Evolutionary conservation across 768 basidiomycete genomes (phyloP).

Genomic region (Tricholoma matsutake): DNA sequence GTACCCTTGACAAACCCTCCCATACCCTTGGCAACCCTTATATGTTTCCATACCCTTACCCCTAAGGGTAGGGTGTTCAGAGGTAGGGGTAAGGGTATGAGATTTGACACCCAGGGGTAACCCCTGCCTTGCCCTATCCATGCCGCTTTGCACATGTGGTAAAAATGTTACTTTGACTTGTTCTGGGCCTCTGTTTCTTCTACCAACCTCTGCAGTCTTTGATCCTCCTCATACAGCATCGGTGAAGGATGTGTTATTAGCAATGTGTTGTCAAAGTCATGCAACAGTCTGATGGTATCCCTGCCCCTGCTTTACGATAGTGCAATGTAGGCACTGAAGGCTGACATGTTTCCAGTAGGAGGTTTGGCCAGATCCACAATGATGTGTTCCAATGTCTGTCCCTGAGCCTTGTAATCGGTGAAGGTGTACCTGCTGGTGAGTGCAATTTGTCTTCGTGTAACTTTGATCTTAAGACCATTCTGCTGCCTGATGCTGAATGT

Average conservation of each 20-base stretch:
- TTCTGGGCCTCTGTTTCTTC: too few species aligned
- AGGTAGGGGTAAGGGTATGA: too few species aligned
- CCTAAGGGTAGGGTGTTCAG: too few species aligned
- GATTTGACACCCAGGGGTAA: too few species aligned
- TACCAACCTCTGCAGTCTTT: slow-evolving; percentile 4
- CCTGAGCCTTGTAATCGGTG: slow-evolving; percentile 40
- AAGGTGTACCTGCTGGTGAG: too few species aligned
- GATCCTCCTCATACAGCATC: slow-evolving; percentile 19
- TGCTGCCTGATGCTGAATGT: background rate
- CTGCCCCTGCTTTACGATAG: slow-evolving; percentile 30
- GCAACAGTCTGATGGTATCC: slow-evolving; percentile 26
- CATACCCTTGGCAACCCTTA: too few species aligned
- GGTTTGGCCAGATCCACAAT: slow-evolving; percentile 34
- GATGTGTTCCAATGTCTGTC: slow-evolving; percentile 33
- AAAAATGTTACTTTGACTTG: too few species aligned
- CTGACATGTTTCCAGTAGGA: slow-evolving; percentile 19
- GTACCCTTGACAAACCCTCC: too few species aligned
- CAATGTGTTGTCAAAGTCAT: slow-evolving; percentile 25
- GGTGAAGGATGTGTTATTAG: slow-evolving; percentile 22
- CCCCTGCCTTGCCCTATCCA: too few species aligned
- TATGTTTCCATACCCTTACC: too few species aligned
- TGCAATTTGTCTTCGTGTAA: slow-evolving; percentile 25
- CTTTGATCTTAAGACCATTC: slow-evolving; percentile 4
- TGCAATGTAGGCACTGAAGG: slow-evolving; percentile 33
- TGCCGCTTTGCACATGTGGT: too few species aligned